Evolutionary conservation across 495 filamentous ascomycete genomes (phyloP).

Genomic region (Hypoxylon fragiforme): DNA sequence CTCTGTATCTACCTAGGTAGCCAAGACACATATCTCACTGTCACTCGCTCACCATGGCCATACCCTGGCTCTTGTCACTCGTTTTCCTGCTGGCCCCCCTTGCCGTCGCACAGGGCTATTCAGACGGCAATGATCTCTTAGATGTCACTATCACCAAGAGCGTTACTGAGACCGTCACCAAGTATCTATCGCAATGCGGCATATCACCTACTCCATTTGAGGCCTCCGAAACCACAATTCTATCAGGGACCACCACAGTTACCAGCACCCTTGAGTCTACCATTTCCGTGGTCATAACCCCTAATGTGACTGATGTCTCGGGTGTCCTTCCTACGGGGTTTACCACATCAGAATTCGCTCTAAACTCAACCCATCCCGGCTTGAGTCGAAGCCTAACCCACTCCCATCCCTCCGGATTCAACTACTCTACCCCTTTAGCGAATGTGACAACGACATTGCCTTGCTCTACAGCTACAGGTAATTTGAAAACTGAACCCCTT

Average conservation of each 20-base stretch:
- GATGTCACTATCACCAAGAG: slow-evolving; percentile 22
- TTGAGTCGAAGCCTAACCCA: neutral
- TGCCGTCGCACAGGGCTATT: slow-evolving; percentile 18
- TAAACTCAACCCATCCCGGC: neutral
- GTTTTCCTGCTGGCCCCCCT: slow-evolving; percentile 21
- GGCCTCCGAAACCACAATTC: slow-evolving; percentile 9
- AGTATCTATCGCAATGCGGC: slow-evolving; percentile 26
- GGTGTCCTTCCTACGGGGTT: slow-evolving; percentile 1
- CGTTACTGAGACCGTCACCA: slow-evolving; percentile 27
- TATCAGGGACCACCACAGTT: slow-evolving; percentile 15
- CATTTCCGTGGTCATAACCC: slow-evolving; percentile 6
- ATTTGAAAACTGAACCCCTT: neutral
- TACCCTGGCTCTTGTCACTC: slow-evolving; percentile 26
- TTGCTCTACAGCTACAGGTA: slow-evolving; percentile 30
- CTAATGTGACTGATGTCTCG: slow-evolving; percentile 6
- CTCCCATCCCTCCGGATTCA: slow-evolving; percentile 4
- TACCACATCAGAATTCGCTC: neutral
- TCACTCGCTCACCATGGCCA: slow-evolving; percentile 31
- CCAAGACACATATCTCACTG: slow-evolving; percentile 1
- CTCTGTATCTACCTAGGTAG: slow-evolving; percentile 4
- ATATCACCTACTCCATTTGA: neutral
- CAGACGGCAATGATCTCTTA: slow-evolving; percentile 4
- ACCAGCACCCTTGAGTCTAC: slow-evolving; percentile 27
- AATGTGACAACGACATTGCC: slow-evolving; percentile 18
- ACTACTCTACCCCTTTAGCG: slow-evolving; percentile 3